These are phyloP conservation scores for Rutstroemia sp. DNA, from an alignment of 2,329 filamentous ascomycete genomes.

Conservation along the genomic window DNA sequence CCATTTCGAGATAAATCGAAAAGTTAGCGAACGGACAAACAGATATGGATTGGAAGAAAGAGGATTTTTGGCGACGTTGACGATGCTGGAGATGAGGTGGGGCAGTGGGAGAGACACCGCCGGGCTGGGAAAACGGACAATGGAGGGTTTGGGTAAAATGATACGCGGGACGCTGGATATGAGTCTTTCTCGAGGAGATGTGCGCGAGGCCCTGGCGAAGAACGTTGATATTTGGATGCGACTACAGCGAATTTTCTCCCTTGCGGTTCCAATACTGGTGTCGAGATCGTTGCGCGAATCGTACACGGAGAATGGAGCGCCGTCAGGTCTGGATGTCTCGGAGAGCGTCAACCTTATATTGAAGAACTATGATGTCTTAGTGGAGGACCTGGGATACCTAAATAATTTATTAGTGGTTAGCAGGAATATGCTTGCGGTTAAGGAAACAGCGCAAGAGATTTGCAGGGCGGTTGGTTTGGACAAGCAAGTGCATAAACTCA, in stretches of 20 bases:
- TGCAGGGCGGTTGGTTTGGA: slow-evolving; percentile 58
- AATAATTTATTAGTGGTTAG: slow-evolving; percentile 63
- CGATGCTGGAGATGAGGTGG: slow-evolving; percentile 44
- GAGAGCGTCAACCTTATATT: slow-evolving; percentile 57
- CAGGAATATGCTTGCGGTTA: slow-evolving; percentile 55
- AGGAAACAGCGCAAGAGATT: slow-evolving; percentile 58
- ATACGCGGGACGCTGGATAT: slow-evolving; percentile 55
- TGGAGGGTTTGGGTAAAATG: slow-evolving; percentile 47
- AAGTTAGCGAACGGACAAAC: slow-evolving; percentile 21
- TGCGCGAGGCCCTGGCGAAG: slow-evolving; percentile 51
- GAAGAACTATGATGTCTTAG: slow-evolving; percentile 52
- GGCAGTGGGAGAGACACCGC: slow-evolving; percentile 48
- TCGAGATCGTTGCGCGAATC: slow-evolving; percentile 51
- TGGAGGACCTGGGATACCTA: slow-evolving; percentile 54
- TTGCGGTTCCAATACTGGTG: slow-evolving; percentile 53
- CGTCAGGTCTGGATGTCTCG: slow-evolving; percentile 49
- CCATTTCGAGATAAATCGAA: slow-evolving; percentile 9
- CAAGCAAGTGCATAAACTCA: slow-evolving; percentile 58
- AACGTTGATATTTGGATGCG: slow-evolving; percentile 62
- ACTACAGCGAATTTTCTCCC: slow-evolving; percentile 53
- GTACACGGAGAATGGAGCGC: slow-evolving; percentile 44
- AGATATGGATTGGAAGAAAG: slow-evolving; percentile 54
- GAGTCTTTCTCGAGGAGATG: slow-evolving; percentile 51
- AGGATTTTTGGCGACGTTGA: slow-evolving; percentile 51
- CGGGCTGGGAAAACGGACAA: slow-evolving; percentile 47